These are phyloP conservation scores for Tylopilus rubrobrunneus DNA, from an alignment of 768 basidiomycete genomes.

Conservation along the genomic window DNA sequence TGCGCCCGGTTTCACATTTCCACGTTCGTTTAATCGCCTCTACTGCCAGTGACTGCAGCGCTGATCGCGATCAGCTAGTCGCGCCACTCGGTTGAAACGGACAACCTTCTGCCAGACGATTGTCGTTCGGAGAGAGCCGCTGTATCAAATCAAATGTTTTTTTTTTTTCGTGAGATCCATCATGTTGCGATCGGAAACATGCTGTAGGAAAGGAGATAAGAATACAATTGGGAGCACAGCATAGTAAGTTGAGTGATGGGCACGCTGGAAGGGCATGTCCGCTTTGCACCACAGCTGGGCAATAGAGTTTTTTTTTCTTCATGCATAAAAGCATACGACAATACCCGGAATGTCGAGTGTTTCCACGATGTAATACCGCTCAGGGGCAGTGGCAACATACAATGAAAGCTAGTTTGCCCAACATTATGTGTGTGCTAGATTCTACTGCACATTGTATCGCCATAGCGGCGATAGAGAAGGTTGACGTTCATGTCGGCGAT, in stretches of 20 bases:
- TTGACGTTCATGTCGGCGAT: constrained; percentile 8
- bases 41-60: constrained; percentile 6
- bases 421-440: too few species aligned
- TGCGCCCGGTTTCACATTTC: constrained; percentile 9
- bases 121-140: not conserved
- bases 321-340: not conserved
- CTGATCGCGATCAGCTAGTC: constrained; percentile 17
- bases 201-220: constrained; percentile 24
- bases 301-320: constrained; percentile 14
- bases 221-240: constrained; percentile 19
- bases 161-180: constrained; percentile 10
- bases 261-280: constrained; percentile 25
- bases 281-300: constrained; percentile 10
- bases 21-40: not conserved
- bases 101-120: not conserved
- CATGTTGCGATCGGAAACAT: constrained; percentile 9
- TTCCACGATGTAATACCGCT: constrained; percentile 24
- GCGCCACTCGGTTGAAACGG: constrained; percentile 13
- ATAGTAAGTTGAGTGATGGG: constrained; percentile 18
- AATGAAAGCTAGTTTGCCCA: constrained; percentile 3
- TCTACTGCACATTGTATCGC: constrained; percentile 10
- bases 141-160: constrained; percentile 12
- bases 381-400: constrained; percentile 24
- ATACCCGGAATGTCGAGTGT: constrained; percentile 4
- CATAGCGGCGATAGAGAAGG: constrained; percentile 27